Evolutionary conservation across 495 filamentous ascomycete genomes (phyloP).

Genomic region (Neurospora sp.): DNA sequence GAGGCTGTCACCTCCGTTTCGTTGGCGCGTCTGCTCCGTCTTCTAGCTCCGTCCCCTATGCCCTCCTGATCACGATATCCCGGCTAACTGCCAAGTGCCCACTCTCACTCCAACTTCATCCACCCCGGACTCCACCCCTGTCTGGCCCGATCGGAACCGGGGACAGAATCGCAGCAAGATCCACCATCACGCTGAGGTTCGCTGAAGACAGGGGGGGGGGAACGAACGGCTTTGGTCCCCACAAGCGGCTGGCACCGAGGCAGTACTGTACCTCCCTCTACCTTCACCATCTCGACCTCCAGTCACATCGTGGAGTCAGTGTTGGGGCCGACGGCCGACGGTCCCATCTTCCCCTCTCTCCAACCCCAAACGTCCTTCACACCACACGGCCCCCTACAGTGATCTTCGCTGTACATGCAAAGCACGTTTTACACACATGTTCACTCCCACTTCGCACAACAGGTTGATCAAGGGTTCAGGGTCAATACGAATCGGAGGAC

Average conservation of each 20-base stretch:
- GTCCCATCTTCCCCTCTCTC: slow-evolving; percentile 16
- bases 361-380: slow-evolving; percentile 1
- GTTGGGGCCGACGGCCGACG: slow-evolving; percentile 23
- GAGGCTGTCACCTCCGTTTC: neutral
- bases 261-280: neutral
- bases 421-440: neutral
- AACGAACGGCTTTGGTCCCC: slow-evolving; percentile 2
- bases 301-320: neutral
- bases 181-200: slow-evolving; percentile 1
- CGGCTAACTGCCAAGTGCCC: neutral
- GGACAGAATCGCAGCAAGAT: neutral
- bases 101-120: neutral
- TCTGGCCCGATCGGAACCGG: slow-evolving; percentile 8
- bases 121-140: slow-evolving; percentile 5
- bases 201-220: neutral
- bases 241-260: slow-evolving; percentile 9
- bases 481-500: neutral
- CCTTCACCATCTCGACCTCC: neutral
- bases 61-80: neutral
- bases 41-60: neutral
- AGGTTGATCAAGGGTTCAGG: neutral
- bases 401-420: neutral
- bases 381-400: neutral
- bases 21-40: neutral
- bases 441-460: neutral